A percentile compares a stretch with the other conserved stretches of the same genome.
Evolutionary conservation across 441 rosid genomes (phyloP).

Genomic region (Gossypium trilobum): DNA sequence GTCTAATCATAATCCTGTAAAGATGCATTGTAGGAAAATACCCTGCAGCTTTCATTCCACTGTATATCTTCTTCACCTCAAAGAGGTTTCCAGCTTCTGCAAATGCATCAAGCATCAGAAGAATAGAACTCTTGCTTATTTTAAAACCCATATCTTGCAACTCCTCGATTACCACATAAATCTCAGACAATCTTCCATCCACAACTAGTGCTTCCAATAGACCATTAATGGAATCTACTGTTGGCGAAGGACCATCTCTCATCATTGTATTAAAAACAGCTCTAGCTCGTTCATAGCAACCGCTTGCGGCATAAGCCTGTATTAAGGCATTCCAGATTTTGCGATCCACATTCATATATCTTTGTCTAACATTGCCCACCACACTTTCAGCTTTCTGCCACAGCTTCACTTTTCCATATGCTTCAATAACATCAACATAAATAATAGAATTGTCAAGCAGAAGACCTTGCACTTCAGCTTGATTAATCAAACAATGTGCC

Average conservation of each 20-base stretch:
- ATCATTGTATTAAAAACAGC: constrained; percentile 85
- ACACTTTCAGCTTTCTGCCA: constrained; percentile 89
- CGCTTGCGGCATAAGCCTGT: constrained; percentile 78
- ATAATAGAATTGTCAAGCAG: constrained; percentile 36
- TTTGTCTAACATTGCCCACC: constrained; percentile 65
- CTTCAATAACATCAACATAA: constrained; percentile 55
- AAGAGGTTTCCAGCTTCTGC: constrained; percentile 63
- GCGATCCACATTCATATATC: constrained; percentile 42
- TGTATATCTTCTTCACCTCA: constrained; percentile 86
- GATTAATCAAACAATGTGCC: constrained; percentile 54
- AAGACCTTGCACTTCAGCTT: constrained; percentile 49
- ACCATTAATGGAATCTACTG: constrained; percentile 75
- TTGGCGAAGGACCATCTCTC: constrained; percentile 91
- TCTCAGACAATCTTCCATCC: constrained; percentile 76
- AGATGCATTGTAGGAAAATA: constrained; percentile 91
- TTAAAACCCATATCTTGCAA: constrained; percentile 92
- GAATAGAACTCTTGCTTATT: constrained; percentile 84
- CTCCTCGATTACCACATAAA: constrained; percentile 73
- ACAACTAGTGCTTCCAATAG: constrained; percentile 72
- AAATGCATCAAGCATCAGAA: constrained; percentile 85
- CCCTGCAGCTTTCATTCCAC: constrained; percentile 94
- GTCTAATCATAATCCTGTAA: constrained; percentile 64
- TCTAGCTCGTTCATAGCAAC: constrained; percentile 81
- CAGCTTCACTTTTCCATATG: constrained; percentile 59
- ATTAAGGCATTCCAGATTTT: constrained; percentile 86